Evolutionary conservation across 2,329 filamentous ascomycete species (phyloP), one percentile per base, ranked within the genome.

Genomic region (Aspergillus transmontanensis): DNA sequence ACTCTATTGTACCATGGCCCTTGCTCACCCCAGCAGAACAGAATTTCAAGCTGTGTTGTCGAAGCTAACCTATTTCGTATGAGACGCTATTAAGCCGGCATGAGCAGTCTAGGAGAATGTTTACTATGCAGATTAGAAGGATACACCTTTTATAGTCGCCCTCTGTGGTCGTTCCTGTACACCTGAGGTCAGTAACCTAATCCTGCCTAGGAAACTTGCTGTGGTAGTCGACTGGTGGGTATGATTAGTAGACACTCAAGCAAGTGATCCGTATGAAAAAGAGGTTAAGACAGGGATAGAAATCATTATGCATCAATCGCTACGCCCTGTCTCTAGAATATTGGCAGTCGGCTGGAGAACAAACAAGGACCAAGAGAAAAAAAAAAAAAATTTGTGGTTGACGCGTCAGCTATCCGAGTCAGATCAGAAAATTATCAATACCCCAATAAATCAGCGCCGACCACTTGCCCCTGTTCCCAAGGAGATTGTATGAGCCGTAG

Each of bases 391-490:
- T 36, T 26, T 34, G 6, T 36, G 23, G n/a, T 36, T 39, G 51
- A 16, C 19, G 12, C 36, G 51, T 21, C 32, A 34, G 11, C 11
- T 54, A 54, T 54, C 51, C 30, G 28, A n/a, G 10, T 16, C 30
- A 23, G 32, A 55, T 56, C 51, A 60, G 21, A 60, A 21, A 39
- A 41, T 41, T 16, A 36, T 57, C 60, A 61, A 65, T 19, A 51
- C 58, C 60, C 66, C 63, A 64, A 68, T 61, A 57, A 63, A 68
- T 64, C 61, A 65, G 66, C 69, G 68, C 68, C 69, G 57, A 34
- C 58, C 62, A 61, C 62, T 58, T 59, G 57, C 63, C 63, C 63
- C 59, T 57, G 50, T 59, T 62, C 59, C 62, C 57, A 61, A 51
- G 41, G 43, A 54, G 32, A 55, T 46, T 58, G 32, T 61, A n/a